Evolutionary conservation across 106 monocot genomes (phyloP).

Genomic region (Cymbidium sinense): DNA sequence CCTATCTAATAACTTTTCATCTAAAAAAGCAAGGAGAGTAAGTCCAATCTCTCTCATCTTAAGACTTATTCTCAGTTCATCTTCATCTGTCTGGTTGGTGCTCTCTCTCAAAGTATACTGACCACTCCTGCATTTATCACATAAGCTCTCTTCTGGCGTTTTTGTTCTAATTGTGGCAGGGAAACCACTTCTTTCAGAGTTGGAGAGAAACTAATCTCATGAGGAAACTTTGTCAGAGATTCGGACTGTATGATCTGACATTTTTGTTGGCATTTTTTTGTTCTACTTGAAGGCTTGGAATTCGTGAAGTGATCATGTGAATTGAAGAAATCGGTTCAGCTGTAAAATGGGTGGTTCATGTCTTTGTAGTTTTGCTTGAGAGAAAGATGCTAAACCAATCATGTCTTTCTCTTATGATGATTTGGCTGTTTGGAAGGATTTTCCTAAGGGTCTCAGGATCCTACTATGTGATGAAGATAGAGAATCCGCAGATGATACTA

Average conservation of each 20-base stretch:
- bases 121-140: background rate
- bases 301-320: background rate
- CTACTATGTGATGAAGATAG: conserved; percentile 36
- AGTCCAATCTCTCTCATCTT: no score
- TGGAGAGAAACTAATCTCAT: background rate
- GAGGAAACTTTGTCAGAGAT: background rate
- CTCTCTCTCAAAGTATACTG: background rate
- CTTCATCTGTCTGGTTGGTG: background rate
- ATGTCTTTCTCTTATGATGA: conserved; percentile 29
- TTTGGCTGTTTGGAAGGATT: conserved; percentile 44
- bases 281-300: no score
- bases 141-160: no score
- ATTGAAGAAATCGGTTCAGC: background rate
- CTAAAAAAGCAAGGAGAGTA: no score
- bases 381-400: conserved; percentile 12
- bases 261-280: no score
- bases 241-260: background rate
- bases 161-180: background rate
- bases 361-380: background rate
- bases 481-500: conserved; percentile 31
- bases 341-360: background rate
- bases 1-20: no score
- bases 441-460: conserved; percentile 50
- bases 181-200: background rate
- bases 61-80: background rate